phyloP scores from a whole-genome alignment of 192 early-diverging fungal genomes.

The Linnemannia exigua region DNA sequence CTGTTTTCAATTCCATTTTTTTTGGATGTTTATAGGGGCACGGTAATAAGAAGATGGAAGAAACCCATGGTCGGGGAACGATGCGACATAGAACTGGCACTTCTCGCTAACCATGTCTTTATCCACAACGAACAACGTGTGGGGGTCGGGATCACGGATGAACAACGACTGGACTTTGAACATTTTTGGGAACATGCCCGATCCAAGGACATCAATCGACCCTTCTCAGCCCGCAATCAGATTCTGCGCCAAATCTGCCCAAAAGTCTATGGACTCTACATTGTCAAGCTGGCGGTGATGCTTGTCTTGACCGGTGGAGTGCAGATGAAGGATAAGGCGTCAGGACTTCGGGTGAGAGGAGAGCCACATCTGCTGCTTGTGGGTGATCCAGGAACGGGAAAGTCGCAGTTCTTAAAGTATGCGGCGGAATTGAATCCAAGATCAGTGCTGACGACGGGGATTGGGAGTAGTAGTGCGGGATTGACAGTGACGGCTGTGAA shows the following conservation, averaged over 20 bases:
- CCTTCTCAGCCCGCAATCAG: slow-evolving; percentile 65
- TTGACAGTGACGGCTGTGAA: slow-evolving; percentile 81
- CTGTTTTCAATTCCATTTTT: neutral
- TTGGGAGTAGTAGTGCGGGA: slow-evolving; percentile 81
- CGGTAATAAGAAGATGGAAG: slow-evolving; percentile 73
- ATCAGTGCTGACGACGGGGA: slow-evolving; percentile 81
- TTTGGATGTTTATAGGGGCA: slow-evolving; percentile 61
- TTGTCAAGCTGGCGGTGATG: slow-evolving; percentile 80
- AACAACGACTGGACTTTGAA: slow-evolving; percentile 67
- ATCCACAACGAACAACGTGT: slow-evolving; percentile 72
- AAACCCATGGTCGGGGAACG: slow-evolving; percentile 62
- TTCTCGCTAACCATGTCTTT: slow-evolving; percentile 73
- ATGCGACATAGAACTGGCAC: slow-evolving; percentile 71
- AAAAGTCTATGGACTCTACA: slow-evolving; percentile 76
- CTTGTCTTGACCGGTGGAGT: slow-evolving; percentile 82
- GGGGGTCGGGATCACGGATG: slow-evolving; percentile 64
- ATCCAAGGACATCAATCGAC: slow-evolving; percentile 27
- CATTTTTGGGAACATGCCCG: slow-evolving; percentile 67
- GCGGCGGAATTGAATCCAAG: slow-evolving; percentile 75
- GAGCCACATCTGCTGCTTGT: slow-evolving; percentile 82
- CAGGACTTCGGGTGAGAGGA: slow-evolving; percentile 77
- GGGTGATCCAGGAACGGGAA: slow-evolving; percentile 85
- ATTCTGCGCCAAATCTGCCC: slow-evolving; percentile 77
- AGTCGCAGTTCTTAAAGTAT: slow-evolving; percentile 86
- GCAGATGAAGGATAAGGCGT: slow-evolving; percentile 58